phyloP scores from a whole-genome alignment of 202 grass and related monocot genomes.

The Musa balbisiana region DNA sequence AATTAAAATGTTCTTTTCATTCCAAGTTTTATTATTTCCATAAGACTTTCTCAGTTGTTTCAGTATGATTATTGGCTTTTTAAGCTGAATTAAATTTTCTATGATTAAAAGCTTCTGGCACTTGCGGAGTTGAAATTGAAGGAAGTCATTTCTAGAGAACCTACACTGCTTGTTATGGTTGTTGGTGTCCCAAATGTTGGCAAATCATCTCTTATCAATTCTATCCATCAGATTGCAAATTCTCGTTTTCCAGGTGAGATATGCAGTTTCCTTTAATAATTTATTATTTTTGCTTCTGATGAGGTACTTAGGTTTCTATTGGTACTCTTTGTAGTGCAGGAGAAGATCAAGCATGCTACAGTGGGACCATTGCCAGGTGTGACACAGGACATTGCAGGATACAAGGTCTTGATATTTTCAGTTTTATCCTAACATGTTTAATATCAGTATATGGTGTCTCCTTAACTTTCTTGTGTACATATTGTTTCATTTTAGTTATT shows the following conservation, averaged over 20 bases:
- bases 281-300: conserved; percentile 10
- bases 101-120: conserved; percentile 52
- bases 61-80: neutral
- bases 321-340: conserved; percentile 40
- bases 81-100: conserved; percentile 5
- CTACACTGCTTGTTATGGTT: conserved; percentile 90
- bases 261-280: neutral
- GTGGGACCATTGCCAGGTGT: conserved; percentile 87
- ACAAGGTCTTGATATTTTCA: conserved; percentile 42
- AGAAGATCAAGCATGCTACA: conserved; percentile 66
- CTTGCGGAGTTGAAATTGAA: conserved; percentile 83
- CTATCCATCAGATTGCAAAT: conserved; percentile 68
- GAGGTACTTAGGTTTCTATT: conserved; percentile 13
- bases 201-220: conserved; percentile 92
- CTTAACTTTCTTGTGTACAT: neutral
- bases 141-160: conserved; percentile 83
- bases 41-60: neutral
- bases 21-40: no score
- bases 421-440: neutral
- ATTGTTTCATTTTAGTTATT: neutral
- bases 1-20: no score
- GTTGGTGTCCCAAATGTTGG: conserved; percentile 95
- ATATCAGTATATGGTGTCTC: neutral
- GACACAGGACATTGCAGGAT: conserved; percentile 95
- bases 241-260: conserved; percentile 76